Evolutionary conservation across 768 basidiomycete species (phyloP).

Genomic region (Rhodotorula taiwanensis): DNA sequence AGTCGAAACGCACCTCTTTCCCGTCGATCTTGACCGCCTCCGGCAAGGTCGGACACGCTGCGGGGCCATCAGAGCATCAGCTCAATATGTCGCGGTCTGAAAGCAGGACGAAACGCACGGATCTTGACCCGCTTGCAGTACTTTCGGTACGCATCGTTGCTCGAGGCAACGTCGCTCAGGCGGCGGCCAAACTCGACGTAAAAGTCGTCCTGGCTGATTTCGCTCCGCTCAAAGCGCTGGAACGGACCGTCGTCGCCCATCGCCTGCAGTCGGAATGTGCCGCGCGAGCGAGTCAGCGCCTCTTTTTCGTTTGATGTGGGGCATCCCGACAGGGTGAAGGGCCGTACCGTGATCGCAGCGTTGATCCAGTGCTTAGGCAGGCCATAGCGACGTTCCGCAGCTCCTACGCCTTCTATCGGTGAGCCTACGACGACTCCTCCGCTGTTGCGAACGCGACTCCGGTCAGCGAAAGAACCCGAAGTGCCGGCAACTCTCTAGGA

Average conservation of each 20-base stretch:
- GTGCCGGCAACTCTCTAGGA: not conserved
- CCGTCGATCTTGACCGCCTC: slow-evolving; percentile 23
- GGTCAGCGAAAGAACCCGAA: not conserved
- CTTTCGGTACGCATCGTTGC: slow-evolving; percentile 12
- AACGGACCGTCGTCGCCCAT: slow-evolving; percentile 24
- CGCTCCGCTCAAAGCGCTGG: slow-evolving; percentile 26
- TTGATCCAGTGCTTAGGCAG: slow-evolving; percentile 32
- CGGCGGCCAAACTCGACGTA: slow-evolving; percentile 19
- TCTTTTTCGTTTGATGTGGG: not conserved
- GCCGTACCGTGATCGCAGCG: slow-evolving; percentile 21
- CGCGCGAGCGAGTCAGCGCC: not conserved
- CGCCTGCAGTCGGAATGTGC: not conserved
- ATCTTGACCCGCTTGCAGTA: slow-evolving; percentile 16
- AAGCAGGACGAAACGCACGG: not conserved
- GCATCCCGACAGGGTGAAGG: not conserved
- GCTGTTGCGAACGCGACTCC: not conserved
- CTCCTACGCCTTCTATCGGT: slow-evolving; percentile 10
- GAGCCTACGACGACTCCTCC: slow-evolving; percentile 35
- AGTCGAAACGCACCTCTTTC: slow-evolving; percentile 12
- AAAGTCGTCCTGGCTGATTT: slow-evolving; percentile 23
- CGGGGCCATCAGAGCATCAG: not conserved
- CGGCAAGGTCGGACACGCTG: too few relatives aligned
- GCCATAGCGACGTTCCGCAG: slow-evolving; percentile 5
- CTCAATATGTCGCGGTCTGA: too few relatives aligned
- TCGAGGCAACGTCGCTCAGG: slow-evolving; percentile 12